Conservation (phyloP, 2,329 filamentous ascomycete genomes). For the Talaromyces sp. region DNA sequence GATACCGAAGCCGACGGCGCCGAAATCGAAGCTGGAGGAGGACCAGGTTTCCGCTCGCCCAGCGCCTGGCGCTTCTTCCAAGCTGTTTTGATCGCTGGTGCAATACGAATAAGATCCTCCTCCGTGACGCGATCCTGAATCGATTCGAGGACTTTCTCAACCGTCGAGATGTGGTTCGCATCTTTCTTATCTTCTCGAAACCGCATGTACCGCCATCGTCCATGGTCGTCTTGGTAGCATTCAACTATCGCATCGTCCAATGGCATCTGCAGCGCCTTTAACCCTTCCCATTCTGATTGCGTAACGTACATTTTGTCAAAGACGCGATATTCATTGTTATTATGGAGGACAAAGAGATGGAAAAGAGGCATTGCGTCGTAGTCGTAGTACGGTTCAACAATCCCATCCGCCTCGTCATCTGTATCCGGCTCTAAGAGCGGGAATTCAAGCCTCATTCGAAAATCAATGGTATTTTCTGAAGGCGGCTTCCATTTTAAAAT, state of each 20-base stretch:
- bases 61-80: conserved; percentile 67
- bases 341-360: conserved; percentile 67
- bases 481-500: conserved; percentile 99
- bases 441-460: conserved; percentile 75
- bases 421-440: conserved; percentile 66
- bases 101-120: conserved; percentile 69
- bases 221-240: conserved; percentile 73
- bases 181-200: conserved; percentile 91
- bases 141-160: conserved; percentile 82
- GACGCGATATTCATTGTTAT: conserved; percentile 60
- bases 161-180: conserved; percentile 82
- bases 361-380: conserved; percentile 76
- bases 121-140: conserved; percentile 83
- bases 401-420: conserved; percentile 64
- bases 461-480: conserved; percentile 92
- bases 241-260: conserved; percentile 88
- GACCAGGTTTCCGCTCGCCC: conserved; percentile 14
- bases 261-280: conserved; percentile 71
- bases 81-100: conserved; percentile 68
- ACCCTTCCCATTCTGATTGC: conserved; percentile 73
- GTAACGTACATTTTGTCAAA: conserved; percentile 69
- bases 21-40: conserved; percentile 24
- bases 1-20: conserved; percentile 5
- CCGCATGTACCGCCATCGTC: conserved; percentile 79
- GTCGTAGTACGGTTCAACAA: conserved; percentile 64